phyloP scores from a whole-genome alignment of 1,139 yeast genomes.

The Saccharomyces hybrid region DNA sequence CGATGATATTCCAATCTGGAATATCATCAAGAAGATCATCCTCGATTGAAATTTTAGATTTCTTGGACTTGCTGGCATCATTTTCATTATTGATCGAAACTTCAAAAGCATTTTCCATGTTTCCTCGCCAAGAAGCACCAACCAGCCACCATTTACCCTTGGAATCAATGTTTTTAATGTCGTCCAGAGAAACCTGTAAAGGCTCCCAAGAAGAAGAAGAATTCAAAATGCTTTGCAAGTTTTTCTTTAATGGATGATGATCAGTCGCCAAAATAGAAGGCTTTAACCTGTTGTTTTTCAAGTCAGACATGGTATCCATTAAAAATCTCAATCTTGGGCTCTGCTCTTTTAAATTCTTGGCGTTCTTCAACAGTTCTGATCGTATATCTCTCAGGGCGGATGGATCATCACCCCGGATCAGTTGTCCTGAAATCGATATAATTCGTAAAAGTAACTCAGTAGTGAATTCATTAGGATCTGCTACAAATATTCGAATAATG shows the following conservation, averaged over 20 bases:
- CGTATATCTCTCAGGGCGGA: slow-evolving; percentile 76
- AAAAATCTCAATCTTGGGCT: slow-evolving; percentile 71
- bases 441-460: slow-evolving; percentile 72
- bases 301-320: slow-evolving; percentile 74
- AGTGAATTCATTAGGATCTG: slow-evolving; percentile 56
- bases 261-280: slow-evolving; percentile 29
- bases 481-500: slow-evolving; percentile 50
- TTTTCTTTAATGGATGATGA: slow-evolving; percentile 50
- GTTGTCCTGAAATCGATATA: slow-evolving; percentile 70
- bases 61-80: slow-evolving; percentile 24
- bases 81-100: slow-evolving; percentile 12
- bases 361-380: slow-evolving; percentile 44
- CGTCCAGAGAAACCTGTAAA: slow-evolving; percentile 74
- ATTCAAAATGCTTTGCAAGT: slow-evolving; percentile 39
- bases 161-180: slow-evolving; percentile 65
- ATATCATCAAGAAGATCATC: slow-evolving; percentile 55
- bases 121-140: slow-evolving; percentile 94
- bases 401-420: slow-evolving; percentile 87
- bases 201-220: slow-evolving; percentile 57
- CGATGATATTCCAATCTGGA: slow-evolving; percentile 85
- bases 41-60: slow-evolving; percentile 22
- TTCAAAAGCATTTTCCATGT: slow-evolving; percentile 31
- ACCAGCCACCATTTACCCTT: slow-evolving; percentile 98
- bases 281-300: slow-evolving; percentile 78
- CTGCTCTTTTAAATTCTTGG: slow-evolving; percentile 35